Evolutionary conservation across 1,284 basidiomycete genomes (phyloP).

Genomic region (Chalciporus piperatoides): DNA sequence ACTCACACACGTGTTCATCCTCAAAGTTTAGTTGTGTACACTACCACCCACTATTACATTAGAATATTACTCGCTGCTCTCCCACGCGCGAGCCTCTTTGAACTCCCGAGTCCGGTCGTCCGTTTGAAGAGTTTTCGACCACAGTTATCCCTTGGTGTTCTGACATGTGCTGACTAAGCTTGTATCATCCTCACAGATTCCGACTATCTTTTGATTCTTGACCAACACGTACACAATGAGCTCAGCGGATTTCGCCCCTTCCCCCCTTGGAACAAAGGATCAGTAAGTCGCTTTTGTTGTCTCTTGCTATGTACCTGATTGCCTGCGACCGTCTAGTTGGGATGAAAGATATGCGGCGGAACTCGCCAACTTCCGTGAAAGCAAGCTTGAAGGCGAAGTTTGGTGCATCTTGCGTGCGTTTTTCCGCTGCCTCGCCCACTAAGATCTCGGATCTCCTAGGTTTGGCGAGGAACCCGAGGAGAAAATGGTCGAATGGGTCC

Average conservation of each 20-base stretch:
- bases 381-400: conserved; percentile 85
- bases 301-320: background rate
- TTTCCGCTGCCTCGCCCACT: background rate
- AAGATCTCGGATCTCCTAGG: conserved; percentile 44
- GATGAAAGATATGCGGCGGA: conserved; percentile 70
- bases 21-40: conserved; percentile 15
- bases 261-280: conserved; percentile 68
- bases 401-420: conserved; percentile 49
- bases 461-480: conserved; percentile 80
- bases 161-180: conserved; percentile 26
- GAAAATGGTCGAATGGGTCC: conserved; percentile 75
- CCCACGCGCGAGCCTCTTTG: background rate
- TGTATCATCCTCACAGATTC: background rate
- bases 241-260: conserved; percentile 45
- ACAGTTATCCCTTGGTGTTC: too few species aligned
- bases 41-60: conserved; percentile 11
- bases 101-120: background rate
- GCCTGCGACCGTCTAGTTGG: conserved; percentile 48
- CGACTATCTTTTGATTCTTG: background rate
- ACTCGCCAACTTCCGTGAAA: conserved; percentile 72
- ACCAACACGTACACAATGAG: conserved; percentile 14
- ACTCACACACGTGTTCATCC: conserved; percentile 1
- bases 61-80: conserved; percentile 16
- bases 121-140: too few species aligned
- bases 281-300: conserved; percentile 38